Base-by-base conservation (phyloP, 2,329 filamentous ascomycete genomes). In the Myriosclerotinia scirpicola region DNA sequence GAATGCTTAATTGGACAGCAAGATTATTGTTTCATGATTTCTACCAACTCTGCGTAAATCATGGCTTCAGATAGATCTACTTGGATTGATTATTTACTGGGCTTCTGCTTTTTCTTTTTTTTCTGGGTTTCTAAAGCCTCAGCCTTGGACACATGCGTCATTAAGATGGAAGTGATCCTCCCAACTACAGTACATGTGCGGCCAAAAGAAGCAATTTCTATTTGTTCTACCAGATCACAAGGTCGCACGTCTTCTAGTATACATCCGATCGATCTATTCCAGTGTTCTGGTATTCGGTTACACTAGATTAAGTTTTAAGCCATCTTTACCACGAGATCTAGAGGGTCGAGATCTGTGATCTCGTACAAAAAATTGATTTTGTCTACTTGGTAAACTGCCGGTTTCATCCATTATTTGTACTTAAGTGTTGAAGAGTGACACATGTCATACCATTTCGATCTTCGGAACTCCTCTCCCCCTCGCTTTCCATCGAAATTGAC, bases 101-200 rank as follows among this genome's bases (percentile, higher is more conserved):
- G 26, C 7, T 60, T 36, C 20, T 38, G 34, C 14, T 38, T 50
- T 50, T 50, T 36, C 15, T 20, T 61, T 50, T 38, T 34, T 34
- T 34, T 34, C 30, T 6, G 3, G 30, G 2, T 20, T 12, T 26
- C 50, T 7, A 26, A 6, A 36, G 44, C 58, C 58, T 61, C 44
- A 61, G 58, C 58, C 58, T 61, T 52, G 50, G 26, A 38, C 34
- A 61, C 38, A 50, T 44, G 44, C 58, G 58, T 61, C 58, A 61
- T 61, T 14, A 7, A 15, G 22, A 14, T 50, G 30, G 34, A n/a
- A 36, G 44, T n/a, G 34, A 50, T 60, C 14, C 4, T 38, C n/a
- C 20, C 3, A 20, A 14, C n/a, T 60, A 38, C 40, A 48, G 44
- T 38, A 12, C 5, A 60, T 50, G 34, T 26, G 44, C n/a, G 44